Evolutionary conservation across 2,329 filamentous ascomycete species (phyloP), one percentile per base, ranked within the genome.

Genomic region (Exophiala dermatitidis): DNA sequence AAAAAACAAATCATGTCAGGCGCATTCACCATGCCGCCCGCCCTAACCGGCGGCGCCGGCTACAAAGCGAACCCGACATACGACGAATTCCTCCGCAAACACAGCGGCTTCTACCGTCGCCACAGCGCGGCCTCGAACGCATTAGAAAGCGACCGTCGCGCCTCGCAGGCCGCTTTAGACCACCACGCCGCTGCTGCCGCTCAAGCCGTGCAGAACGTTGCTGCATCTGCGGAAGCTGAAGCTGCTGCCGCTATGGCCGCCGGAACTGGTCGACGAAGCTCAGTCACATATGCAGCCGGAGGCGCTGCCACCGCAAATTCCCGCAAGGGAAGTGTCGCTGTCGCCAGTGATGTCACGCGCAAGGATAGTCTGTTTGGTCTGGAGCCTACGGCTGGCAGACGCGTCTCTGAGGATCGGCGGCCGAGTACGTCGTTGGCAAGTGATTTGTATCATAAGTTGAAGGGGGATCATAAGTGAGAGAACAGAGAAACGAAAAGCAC

Each of bases 41-140:
- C 50, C 50, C 58, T 63, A 4, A 61, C 61, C 5, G 61, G 61
- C 33, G 61, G 61, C 28, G 48, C 61, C 2, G 61, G 61, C 9
- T 63, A 63, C 61, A 61, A 63, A 49, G 61, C 61, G n/a, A 63
- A 60, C 49, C 42, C 49, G 5, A 53, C 59, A 9, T 60, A 59
- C 47, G 61, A 63, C 54, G 59, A 63, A 43, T 63, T 60, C 46
- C 58, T 63, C 26, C 61, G 61, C 48, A 51, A 54, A 36, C 59
- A 63, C 52, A 59, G 54, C 37, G 55, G 50, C 2, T 59, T 63
- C 42, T 63, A 63, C 54, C 59, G 61, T 34, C 59, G 59, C 4
- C 59, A 63, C 56, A 61, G 59, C 49, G 61, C 61, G 5, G 59
- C 61, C 4, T 59, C 55, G 29, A 58, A 54, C 48, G 59, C 59